Evolutionary conservation across 371 early-diverging fungal species (phyloP).

Genomic region (Mucor plumbeus): DNA sequence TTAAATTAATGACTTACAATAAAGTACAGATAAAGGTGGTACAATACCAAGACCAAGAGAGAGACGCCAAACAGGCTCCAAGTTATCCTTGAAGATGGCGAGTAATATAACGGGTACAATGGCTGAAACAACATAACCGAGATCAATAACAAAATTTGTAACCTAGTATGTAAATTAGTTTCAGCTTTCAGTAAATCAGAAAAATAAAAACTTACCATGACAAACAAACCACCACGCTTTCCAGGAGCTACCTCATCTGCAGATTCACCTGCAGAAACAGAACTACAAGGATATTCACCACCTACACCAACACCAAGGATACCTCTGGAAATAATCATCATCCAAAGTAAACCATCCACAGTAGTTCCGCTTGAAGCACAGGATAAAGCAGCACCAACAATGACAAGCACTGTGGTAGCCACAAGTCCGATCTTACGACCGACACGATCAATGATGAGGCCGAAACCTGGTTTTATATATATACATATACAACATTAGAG

Average conservation of each 20-base stretch:
- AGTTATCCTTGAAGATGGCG: constrained; percentile 54
- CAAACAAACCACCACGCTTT: constrained; percentile 59
- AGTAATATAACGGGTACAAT: constrained; percentile 60
- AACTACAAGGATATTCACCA: constrained; percentile 65
- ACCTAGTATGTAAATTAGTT: constrained; percentile 28
- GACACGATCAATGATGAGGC: constrained; percentile 54
- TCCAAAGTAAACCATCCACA: constrained; percentile 59
- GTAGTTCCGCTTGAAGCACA: constrained; percentile 45
- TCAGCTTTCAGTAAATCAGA: background rate
- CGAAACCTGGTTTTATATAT: constrained; percentile 41
- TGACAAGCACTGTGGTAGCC: constrained; percentile 55
- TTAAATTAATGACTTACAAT: constrained; percentile 44
- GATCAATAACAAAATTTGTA: constrained; percentile 61
- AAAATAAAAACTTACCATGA: constrained; percentile 41
- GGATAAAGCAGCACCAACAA: constrained; percentile 56
- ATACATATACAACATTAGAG: background rate
- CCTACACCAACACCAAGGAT: constrained; percentile 61
- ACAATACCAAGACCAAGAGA: constrained; percentile 61
- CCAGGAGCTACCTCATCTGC: constrained; percentile 62
- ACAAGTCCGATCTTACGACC: constrained; percentile 60
- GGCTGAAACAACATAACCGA: constrained; percentile 65
- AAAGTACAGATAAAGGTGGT: constrained; percentile 64
- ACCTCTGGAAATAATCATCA: constrained; percentile 63
- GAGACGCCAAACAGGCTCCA: constrained; percentile 62
- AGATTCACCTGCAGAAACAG: constrained; percentile 64